phyloP scores from a whole-genome alignment of 805 yeast species.

The Saturnispora mendoncae region DNA sequence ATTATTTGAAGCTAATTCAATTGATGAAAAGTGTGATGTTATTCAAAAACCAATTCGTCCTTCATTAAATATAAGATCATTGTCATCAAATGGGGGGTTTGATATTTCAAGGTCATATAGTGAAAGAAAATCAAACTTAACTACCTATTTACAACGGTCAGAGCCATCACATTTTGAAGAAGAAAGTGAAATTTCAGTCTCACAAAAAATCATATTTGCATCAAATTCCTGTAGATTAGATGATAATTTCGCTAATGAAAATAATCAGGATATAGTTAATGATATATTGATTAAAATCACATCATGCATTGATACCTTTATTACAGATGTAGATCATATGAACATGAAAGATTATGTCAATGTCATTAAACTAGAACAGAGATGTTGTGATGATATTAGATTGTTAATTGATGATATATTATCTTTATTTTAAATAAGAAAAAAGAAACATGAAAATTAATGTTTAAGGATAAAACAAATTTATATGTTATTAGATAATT shows the following conservation, averaged over 20 bases:
- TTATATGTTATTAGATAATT: not conserved
- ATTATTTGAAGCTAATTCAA: conserved; percentile 14
- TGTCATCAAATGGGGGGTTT: conserved; percentile 4
- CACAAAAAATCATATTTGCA: conserved; percentile 9
- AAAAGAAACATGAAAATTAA: not conserved
- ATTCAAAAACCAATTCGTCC: conserved; percentile 2
- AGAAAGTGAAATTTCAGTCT: conserved; percentile 4
- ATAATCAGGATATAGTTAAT: not conserved
- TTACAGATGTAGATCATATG: conserved; percentile 1
- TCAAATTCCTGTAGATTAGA: conserved; percentile 1
- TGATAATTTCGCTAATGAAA: conserved; percentile 3
- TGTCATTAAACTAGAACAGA: conserved; percentile 8
- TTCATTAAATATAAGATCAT: conserved; percentile 3
- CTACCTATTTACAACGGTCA: conserved; percentile 3
- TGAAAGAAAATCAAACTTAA: conserved; percentile 5
- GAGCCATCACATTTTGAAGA: not conserved
- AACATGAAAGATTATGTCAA: conserved; percentile 11
- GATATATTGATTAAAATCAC: conserved; percentile 5
- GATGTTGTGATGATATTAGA: conserved; percentile 17
- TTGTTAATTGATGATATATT: conserved; percentile 4
- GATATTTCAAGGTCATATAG: conserved; percentile 3
- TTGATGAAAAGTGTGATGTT: not conserved
- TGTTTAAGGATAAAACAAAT: not conserved
- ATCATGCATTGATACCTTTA: not conserved
- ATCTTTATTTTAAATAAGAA: not conserved